Percentiles rank a stretch among this genome's conserved stretches.
Evolutionary conservation across 345 rosid genomes (phyloP).

Genomic region (Rhizophora mangle): DNA sequence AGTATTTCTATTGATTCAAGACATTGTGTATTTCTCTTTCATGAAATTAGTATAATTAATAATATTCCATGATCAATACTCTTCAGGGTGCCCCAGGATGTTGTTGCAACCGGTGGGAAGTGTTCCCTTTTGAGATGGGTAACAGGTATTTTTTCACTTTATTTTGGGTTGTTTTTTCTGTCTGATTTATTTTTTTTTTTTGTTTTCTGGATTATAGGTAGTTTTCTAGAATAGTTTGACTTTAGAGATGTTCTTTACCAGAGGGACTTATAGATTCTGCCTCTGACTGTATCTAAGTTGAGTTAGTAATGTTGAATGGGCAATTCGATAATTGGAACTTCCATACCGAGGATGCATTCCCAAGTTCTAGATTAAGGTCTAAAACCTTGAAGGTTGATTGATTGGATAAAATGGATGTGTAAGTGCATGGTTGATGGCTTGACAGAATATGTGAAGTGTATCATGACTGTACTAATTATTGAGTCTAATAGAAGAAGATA

Average conservation of each 20-base stretch:
- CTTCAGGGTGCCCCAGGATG: constrained; percentile 95
- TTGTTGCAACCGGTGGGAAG: constrained; percentile 90
- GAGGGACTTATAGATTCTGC: not conserved
- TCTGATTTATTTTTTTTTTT: not conserved
- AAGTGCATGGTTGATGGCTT: not conserved
- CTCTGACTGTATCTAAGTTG: too few relatives aligned
- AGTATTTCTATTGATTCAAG: too few relatives aligned
- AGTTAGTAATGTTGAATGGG: too few relatives aligned
- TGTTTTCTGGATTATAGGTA: not conserved
- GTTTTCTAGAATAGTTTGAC: not conserved
- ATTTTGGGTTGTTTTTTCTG: not conserved
- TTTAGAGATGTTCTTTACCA: not conserved
- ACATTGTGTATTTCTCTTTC: too few relatives aligned
- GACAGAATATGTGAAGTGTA: not conserved
- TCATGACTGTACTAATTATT: not conserved
- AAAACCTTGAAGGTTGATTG: not conserved
- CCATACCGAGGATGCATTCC: not conserved
- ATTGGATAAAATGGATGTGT: not conserved
- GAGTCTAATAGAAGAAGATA: not conserved
- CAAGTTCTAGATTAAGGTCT: not conserved
- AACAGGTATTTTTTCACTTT: constrained; percentile 44
- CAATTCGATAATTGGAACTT: too few relatives aligned
- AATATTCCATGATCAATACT: not conserved
- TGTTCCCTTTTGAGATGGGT: constrained; percentile 85
- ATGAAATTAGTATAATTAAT: not conserved